Percentiles rank a stretch among this genome's conserved stretches.
phyloP scores from a whole-genome alignment of 352 stramenopile species.

The Phytopythium helicoides region DNA sequence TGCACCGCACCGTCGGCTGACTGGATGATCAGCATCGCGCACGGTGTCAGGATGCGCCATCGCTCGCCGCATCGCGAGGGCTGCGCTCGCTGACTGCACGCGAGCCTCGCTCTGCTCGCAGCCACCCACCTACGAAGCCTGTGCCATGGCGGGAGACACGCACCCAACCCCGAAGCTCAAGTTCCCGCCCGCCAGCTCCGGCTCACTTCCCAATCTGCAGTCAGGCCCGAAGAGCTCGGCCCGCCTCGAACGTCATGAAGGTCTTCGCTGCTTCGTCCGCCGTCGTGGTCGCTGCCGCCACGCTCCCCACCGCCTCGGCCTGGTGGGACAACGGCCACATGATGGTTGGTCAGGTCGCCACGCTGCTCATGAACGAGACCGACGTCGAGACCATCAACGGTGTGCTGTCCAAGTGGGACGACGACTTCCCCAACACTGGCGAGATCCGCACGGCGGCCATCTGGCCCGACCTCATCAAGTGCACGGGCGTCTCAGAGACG shows the following conservation, averaged over 20 bases:
- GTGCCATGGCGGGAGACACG: too few species aligned
- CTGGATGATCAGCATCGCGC: too few species aligned
- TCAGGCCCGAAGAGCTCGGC: too few species aligned
- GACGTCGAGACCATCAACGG: conserved; percentile 49
- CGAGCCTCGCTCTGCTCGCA: too few species aligned
- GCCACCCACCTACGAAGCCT: too few species aligned
- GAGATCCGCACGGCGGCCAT: conserved; percentile 42
- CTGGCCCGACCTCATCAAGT: conserved; percentile 66
- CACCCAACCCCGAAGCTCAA: too few species aligned
- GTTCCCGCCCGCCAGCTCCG: too few species aligned
- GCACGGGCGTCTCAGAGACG: conserved; percentile 25
- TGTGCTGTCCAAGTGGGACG: conserved; percentile 40
- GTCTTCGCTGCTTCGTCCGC: conserved; percentile 16
- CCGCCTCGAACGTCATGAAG: conserved; percentile 24
- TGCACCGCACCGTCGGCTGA: too few species aligned
- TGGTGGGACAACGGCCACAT: conserved; percentile 77
- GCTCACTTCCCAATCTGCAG: too few species aligned
- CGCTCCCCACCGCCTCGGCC: conserved; percentile 18
- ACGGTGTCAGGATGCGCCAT: too few species aligned
- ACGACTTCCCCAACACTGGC: conserved; percentile 58
- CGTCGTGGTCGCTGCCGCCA: conserved; percentile 3
- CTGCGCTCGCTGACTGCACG: too few species aligned
- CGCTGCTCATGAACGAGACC: conserved; percentile 36
- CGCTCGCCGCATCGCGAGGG: too few species aligned
- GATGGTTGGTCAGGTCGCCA: conserved; percentile 50